Conservation (phyloP, 2,329 filamentous ascomycete species). For the Onygena corvina region DNA sequence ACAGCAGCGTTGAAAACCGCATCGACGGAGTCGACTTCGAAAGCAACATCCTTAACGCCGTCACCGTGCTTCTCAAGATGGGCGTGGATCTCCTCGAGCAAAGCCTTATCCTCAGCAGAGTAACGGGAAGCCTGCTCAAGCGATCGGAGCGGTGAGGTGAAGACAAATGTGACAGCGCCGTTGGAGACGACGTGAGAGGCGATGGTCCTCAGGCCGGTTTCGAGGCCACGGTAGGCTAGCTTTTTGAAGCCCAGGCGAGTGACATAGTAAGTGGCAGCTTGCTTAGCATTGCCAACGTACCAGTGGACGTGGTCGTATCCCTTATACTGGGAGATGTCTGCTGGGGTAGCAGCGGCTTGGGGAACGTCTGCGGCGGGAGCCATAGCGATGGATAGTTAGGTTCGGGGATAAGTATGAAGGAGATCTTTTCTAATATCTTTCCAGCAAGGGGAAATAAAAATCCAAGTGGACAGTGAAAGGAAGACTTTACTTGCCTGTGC, state of each 20-base stretch:
- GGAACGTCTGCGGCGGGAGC: conserved; percentile 21
- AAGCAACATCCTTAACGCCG: conserved; percentile 88
- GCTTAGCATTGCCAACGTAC: conserved; percentile 96
- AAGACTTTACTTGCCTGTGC: neutral
- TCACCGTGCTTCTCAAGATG: conserved; percentile 84
- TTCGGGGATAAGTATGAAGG: neutral
- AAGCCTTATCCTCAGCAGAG: conserved; percentile 45
- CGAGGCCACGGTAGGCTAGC: conserved; percentile 74
- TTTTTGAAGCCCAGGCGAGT: conserved; percentile 74
- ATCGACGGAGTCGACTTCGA: conserved; percentile 81
- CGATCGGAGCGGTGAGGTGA: conserved; percentile 44
- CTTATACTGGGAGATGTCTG: conserved; percentile 41
- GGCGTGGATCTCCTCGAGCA: conserved; percentile 63
- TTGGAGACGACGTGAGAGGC: conserved; percentile 60
- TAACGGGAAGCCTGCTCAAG: conserved; percentile 49
- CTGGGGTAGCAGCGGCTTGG: conserved; percentile 19
- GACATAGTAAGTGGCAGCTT: conserved; percentile 80
- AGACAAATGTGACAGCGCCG: conserved; percentile 33
- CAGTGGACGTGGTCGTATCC: conserved; percentile 90
- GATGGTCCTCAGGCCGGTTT: conserved; percentile 70
- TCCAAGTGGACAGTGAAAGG: neutral
- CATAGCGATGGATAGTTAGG: conserved; percentile 7
- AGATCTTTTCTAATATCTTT: neutral
- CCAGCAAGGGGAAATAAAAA: neutral
- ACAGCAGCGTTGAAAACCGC: conserved; percentile 68